Evolutionary conservation across 2,329 filamentous ascomycete species (phyloP), one percentile per base, ranked within the genome.

Genomic region (Ophiostoma novo-ulmi): DNA sequence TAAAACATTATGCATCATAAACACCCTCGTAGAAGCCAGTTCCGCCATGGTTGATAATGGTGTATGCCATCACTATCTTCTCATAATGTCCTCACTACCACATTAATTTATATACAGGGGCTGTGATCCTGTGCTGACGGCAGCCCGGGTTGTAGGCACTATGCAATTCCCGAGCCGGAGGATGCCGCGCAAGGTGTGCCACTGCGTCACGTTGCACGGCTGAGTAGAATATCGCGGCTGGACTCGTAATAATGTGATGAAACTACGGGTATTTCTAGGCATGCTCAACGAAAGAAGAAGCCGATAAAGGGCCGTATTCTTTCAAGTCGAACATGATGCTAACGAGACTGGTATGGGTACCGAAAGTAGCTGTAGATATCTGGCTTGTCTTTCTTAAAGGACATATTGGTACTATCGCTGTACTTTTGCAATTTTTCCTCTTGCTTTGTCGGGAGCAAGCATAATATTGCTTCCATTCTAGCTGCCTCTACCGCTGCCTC

Each of bases 141-240:
- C 63, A 39, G 41, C 41, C 63, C 36, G 63, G 35, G 36, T 39
- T 26, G 63, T 11, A 5, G 36, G 31, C 63, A 65, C n/a, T 41
- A 38, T 39, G 36, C 36, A 36, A 39, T 41, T n/a, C 31, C 63
- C 63, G 63, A 39, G 63, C 36, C 36, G 36, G 38, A n/a, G 5
- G 36, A 39, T 65, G 63, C 63, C 36, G 63, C 35, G n/a, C 36
- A 36, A 65, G 35, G 10, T 39, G 63, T 65, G 36, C 36, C 63
- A 65, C 63, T 65, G 63, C 63, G 38, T 65, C 63, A 65, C 20
- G 63, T 65, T 36, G 63, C n/a, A 65, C 63, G 13, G 63, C 41
- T 65, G 63, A 22, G 36, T 36, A 20, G 63, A 41, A 65, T 39
- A 65, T 65, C 36, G 35, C 63, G 36, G 63, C 36, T 39, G 63